These are phyloP conservation scores for Cymodocea nodosa DNA, from an alignment of 116 monocot genomes.

Conservation along the genomic window DNA sequence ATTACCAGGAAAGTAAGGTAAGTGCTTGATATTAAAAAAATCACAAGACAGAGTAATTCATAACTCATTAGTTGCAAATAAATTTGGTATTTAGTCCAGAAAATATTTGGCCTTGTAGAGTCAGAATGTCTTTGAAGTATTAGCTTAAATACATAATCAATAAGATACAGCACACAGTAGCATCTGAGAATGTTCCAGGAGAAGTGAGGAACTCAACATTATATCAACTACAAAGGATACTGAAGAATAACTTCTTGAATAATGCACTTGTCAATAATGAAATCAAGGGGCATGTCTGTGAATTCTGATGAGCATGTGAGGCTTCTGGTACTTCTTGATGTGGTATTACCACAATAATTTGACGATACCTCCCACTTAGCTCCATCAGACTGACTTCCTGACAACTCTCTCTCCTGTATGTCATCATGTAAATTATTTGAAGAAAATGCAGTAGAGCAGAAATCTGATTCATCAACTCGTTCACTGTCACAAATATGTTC, in stretches of 20 bases:
- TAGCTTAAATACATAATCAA: too few relatives aligned
- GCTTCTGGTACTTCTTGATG: neutral
- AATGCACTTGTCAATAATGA: constrained; percentile 74
- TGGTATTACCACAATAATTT: constrained; percentile 15
- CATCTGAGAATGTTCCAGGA: neutral
- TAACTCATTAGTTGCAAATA: too few relatives aligned
- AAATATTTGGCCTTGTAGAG: too few relatives aligned
- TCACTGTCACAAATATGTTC: constrained; percentile 6
- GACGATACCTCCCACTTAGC: constrained; percentile 43
- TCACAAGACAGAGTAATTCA: too few relatives aligned
- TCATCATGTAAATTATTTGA: constrained; percentile 12
- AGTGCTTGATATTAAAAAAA: too few relatives aligned
- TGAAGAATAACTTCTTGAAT: constrained; percentile 75
- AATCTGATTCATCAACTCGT: constrained; percentile 8
- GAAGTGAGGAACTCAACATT: neutral
- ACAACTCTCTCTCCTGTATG: constrained; percentile 7
- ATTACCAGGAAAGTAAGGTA: too few relatives aligned
- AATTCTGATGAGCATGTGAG: constrained; percentile 11
- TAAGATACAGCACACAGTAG: too few relatives aligned
- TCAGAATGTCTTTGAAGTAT: too few relatives aligned
- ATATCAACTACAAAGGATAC: constrained; percentile 60
- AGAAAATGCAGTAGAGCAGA: constrained; percentile 15
- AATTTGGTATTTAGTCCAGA: too few relatives aligned
- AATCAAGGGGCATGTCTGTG: constrained; percentile 69
- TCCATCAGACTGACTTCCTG: constrained; percentile 41